A percentile compares a stretch with the other conserved stretches of the same genome.
These are phyloP conservation scores for Sarocladiaceae sp. DNA, from an alignment of 2,329 filamentous ascomycete genomes.

Conservation along the genomic window DNA sequence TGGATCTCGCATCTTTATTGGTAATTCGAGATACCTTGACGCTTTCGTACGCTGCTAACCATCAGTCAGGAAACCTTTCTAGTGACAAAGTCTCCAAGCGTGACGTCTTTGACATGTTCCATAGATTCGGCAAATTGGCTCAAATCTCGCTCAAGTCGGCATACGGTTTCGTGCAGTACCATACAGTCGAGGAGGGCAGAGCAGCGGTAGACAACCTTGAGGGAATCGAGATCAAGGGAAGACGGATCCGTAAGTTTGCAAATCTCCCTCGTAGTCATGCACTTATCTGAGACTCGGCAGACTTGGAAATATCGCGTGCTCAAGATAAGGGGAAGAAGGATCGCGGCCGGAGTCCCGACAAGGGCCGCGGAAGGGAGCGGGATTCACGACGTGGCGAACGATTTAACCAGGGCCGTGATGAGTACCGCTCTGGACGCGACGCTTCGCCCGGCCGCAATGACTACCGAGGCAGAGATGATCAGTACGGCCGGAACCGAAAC, in stretches of 20 bases:
- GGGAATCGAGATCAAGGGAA: conserved; percentile 74
- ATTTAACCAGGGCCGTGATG: conserved; percentile 48
- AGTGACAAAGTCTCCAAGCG: conserved; percentile 90
- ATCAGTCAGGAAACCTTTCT: conserved; percentile 71
- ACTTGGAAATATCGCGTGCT: conserved; percentile 83
- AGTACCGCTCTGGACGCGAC: conserved; percentile 57
- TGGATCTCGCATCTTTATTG: conserved; percentile 74
- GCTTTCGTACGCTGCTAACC: conserved; percentile 20
- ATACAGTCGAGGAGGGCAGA: conserved; percentile 67
- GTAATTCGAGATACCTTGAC: conserved; percentile 47
- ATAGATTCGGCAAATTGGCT: conserved; percentile 76
- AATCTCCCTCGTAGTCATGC: background rate
- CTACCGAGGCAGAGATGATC: conserved; percentile 56
- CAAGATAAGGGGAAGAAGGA: conserved; percentile 69
- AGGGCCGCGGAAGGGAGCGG: conserved; percentile 37
- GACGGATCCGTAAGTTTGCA: conserved; percentile 77
- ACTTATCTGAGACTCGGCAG: conserved; percentile 33
- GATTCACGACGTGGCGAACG: conserved; percentile 38
- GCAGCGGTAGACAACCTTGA: conserved; percentile 73
- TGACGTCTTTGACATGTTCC: conserved; percentile 88
- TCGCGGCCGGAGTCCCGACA: conserved; percentile 55
- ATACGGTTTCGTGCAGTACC: conserved; percentile 94
- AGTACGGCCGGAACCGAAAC: conserved; percentile 45
- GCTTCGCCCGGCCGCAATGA: conserved; percentile 51
- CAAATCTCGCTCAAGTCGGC: conserved; percentile 96